Evolutionary conservation across 129 eudicot species (phyloP), one percentile per base, ranked within the genome.

Genomic region (Cynara cardunculus): DNA sequence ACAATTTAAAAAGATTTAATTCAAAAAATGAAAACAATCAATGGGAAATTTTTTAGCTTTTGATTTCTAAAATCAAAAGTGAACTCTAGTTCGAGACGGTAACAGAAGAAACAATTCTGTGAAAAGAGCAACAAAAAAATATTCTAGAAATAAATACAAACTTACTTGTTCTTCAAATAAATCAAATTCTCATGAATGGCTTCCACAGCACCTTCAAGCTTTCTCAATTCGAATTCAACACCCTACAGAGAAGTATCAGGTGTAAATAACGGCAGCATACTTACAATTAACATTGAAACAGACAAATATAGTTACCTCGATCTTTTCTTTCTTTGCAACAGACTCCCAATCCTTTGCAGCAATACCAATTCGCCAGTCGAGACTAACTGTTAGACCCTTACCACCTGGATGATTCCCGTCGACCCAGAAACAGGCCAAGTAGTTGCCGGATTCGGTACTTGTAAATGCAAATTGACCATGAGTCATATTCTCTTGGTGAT

Each of bases 271-370:
- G 35, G 18, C 67, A 65, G 34, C 21, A 71, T 3, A 22, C 30
- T 18, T 14, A 69, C 34, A 32, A 69, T 34, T 39, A 21, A 69
- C 5, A 81, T 28, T 32, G 81, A 12, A 72, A 72, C 6, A 53
- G 25, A 41, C 4, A 41, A 72, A 46, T 0, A 62, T 30, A 76
- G 68, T 79, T 83, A 90, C 99, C 89, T 92, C 93, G 19, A 94
- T 88, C 53, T 94, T 85, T 70, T 94, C 97, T 85, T 92, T 92
- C 83, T 84, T 94, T 69, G 99, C 99, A 85, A 94, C 96, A n/a
- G 99, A 83, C 18, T 94, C 97, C 99, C 99, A 94, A 78, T 94
- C 99, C 75, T 94, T 87, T 35, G 99, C 93, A 81, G 96, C 96
- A 75, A 94, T 86, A 67, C 99, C 99, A 37, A 87, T 87, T 79